Evolutionary conservation across 768 basidiomycete genomes (phyloP).

Genomic region (Tulasnella sp.): DNA sequence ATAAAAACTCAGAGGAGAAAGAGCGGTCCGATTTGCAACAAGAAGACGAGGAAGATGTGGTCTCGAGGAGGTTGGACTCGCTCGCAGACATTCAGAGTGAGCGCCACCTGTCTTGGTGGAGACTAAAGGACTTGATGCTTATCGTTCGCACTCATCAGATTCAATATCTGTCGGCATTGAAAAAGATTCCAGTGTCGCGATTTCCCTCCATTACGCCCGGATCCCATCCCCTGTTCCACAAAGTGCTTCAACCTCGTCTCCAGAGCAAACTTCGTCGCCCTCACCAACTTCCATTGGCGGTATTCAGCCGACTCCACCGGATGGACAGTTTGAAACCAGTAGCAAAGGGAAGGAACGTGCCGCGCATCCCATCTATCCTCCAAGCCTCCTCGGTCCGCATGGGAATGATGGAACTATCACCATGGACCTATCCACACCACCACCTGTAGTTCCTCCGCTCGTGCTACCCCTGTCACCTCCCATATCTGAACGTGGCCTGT

Average conservation of each 20-base stretch:
- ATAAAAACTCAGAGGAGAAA: not conserved
- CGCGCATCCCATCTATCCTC: slow-evolving; percentile 21
- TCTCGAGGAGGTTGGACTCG: slow-evolving; percentile 50
- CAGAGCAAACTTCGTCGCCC: not conserved
- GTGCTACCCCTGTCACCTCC: slow-evolving; percentile 44
- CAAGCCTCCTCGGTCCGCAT: slow-evolving; percentile 24
- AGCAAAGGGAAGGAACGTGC: slow-evolving; percentile 27
- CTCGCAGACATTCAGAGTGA: slow-evolving; percentile 25
- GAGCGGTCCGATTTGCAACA: slow-evolving; percentile 43
- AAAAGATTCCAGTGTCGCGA: slow-evolving; percentile 43
- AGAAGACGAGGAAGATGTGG: slow-evolving; percentile 39
- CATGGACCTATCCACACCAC: slow-evolving; percentile 17
- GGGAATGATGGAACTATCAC: slow-evolving; percentile 25
- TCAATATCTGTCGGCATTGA: slow-evolving; percentile 53
- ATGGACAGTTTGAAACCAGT: slow-evolving; percentile 32
- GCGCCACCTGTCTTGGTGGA: slow-evolving; percentile 22
- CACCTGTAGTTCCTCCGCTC: slow-evolving; percentile 34
- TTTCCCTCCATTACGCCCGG: slow-evolving; percentile 1
- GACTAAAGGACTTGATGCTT: slow-evolving; percentile 22
- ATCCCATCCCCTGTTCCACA: not conserved
- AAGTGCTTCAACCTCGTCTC: not conserved
- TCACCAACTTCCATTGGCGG: not conserved
- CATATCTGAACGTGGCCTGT: slow-evolving; percentile 39
- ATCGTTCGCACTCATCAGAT: slow-evolving; percentile 37
- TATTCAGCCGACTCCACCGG: slow-evolving; percentile 27